Evolutionary conservation across 2,329 filamentous ascomycete species (phyloP), one percentile per base, ranked within the genome.

Genomic region (Xylariaceae sp.): DNA sequence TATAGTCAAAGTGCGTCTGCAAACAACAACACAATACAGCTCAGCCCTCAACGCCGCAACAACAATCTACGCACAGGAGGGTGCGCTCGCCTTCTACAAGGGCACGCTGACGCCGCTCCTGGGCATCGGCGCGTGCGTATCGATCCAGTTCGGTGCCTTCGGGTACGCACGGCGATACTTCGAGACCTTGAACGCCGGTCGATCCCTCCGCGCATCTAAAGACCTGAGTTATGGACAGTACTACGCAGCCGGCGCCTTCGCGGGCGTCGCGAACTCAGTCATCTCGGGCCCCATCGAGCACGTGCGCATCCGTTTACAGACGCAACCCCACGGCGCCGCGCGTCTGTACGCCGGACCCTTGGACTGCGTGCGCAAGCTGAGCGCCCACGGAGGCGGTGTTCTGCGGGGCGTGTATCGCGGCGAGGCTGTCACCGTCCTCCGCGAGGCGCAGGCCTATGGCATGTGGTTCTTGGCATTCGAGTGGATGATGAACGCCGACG

Each of bases 101-200:
- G 95, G 95, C 69, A 98, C 95, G 0, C 82, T 99, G 54, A 98
- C 95, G 4, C 95, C 95, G 0, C 82, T 99, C 53, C 85, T 99
- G 55, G 95, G 95, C 65, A 98, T 99, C 71, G 95, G 95, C 67
- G 95, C 95, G 66, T 99, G 95, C 74, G 93, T 95, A 41, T 97
- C 92, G n/a, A 89, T 99, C 68, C 95, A 99, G 80, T 99, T 99
- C 75, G 95, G 93, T 62, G 95, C 90, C 68, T 99, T 98, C 82
- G 92, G 97, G 81, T 88, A 90, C 71, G 93, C 94, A 7, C 90
- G 91, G 58, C 91, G 95, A 58, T 88, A 85, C 69, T 87, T 99
- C 73, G 94, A 98, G 78, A 79, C 84, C 40, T 82, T 83, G 64
- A 96, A 96, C 76, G 73, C 79, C 77, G 87, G 73, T 75, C 81